Evolutionary conservation across 225 moss, liverwort and hornwort species (phyloP), one percentile per base, ranked within the genome.

Genomic region (Thuidium tamariscinum): DNA sequence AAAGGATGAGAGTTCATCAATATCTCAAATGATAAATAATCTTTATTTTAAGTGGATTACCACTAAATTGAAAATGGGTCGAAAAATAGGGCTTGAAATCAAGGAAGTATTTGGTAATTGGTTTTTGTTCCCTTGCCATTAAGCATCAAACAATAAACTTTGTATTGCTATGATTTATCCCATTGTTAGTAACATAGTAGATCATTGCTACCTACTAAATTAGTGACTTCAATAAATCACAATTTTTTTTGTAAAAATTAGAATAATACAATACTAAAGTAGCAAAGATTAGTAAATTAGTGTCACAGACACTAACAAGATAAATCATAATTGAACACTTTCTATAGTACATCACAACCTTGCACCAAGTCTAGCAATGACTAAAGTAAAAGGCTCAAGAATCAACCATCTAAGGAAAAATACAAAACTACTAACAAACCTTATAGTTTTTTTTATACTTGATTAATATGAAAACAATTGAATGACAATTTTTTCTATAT

Each of bases 91-190:
- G 3, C 39, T 39, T 2, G 0, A 1, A 11, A 37, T 37, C 5
- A 3, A 1, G 0, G 3, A 20, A 36, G 7, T 1, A 13, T 0
- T 13, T 39, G 19, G 0, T 3, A 37, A 68, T 39, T 4, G 13
- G 2, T n/a, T n/a, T 13, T 1, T 68, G 0, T 68, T 39, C 20
- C 27, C 42, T 70, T 42, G 5, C 16, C 2, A 9, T 15, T 25
- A 42, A 69, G n/a, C 25, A 25, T 2, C 41, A 41, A 70, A 3
- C 13, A 12, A 7, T 39, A 23, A 37, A 13, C 22, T 68, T 68
- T 13, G 39, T 13, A 0, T 21, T 68, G 7, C 11, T 68, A 12
- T 7, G 14, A 69, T 69, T 44, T 44, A 16, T 27, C 2, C 2
- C 3, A 1, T 9, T 29, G 3, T n/a, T n/a, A n/a, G n/a, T n/a